phyloP scores from a whole-genome alignment of 2,329 filamentous ascomycete genomes.

The Colletotrichum phormii region DNA sequence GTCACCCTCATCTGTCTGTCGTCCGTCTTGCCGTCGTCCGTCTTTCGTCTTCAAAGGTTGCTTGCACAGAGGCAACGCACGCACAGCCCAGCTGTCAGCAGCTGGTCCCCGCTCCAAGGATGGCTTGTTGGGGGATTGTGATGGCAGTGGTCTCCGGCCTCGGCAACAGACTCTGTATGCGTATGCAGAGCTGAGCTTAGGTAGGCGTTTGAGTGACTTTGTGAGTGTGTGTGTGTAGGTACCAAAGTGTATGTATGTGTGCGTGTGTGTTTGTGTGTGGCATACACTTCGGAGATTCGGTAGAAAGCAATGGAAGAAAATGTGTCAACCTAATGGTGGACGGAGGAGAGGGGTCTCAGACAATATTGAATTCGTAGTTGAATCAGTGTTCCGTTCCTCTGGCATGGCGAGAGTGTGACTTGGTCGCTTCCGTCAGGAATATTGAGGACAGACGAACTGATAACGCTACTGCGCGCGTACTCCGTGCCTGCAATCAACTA shows the following conservation, averaged over 20 bases:
- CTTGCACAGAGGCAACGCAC: constrained; percentile 16
- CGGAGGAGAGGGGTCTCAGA: constrained; percentile 27
- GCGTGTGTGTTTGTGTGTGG: neutral
- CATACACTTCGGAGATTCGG: constrained; percentile 24
- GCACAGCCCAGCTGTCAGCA: constrained; percentile 32
- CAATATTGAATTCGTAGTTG: constrained; percentile 22
- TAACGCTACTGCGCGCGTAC: neutral
- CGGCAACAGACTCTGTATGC: constrained; percentile 28
- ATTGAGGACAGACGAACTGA: neutral
- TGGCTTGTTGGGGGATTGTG: neutral
- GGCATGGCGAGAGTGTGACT: constrained; percentile 19
- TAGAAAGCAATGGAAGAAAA: constrained; percentile 28
- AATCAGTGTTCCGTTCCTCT: constrained; percentile 8
- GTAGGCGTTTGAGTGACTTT: neutral
- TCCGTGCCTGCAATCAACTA: neutral
- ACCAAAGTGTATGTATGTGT: neutral
- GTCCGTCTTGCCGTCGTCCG: constrained; percentile 5
- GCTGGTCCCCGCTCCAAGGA: constrained; percentile 26
- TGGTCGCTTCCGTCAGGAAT: constrained; percentile 25
- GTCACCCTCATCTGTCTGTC: constrained; percentile 13
- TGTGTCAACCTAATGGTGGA: neutral
- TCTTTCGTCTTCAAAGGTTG: constrained; percentile 15
- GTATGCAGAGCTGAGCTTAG: constrained; percentile 30
- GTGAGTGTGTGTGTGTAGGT: neutral
- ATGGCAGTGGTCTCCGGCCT: constrained; percentile 18